Base-by-base conservation (phyloP, 1,284 basidiomycete genomes). In the Ustilago sp. region DNA sequence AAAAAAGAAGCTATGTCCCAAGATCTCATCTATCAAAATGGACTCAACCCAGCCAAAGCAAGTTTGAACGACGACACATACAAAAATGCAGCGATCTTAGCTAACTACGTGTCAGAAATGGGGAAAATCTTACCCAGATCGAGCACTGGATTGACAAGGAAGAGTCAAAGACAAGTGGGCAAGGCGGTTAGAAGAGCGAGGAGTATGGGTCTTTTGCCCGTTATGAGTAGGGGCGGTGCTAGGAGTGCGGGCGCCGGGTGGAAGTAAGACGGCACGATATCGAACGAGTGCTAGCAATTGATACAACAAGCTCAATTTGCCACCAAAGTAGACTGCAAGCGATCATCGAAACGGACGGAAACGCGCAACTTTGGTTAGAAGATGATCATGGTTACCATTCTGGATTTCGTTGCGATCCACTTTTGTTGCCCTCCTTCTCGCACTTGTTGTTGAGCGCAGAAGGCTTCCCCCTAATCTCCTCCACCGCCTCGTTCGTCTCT, bases 161-260 rank as follows among this genome's bases (percentile, higher is more conserved):
- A 91, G 86, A 93, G 88, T 74, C 95, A 98, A 87, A 89, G 94
- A 51, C 89, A 89, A 73, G 83, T 98, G 4, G 93, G 91, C 53
- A 95, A 95, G 87, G 93, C 95, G 43, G 92, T 98, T 67, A 90
- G 93, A 64, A 89, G 96, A 63, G 93, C 96, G 60, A 93, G 93
- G 87, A 93, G 92, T 88, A 95, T 98, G 92, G 95, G 95, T 53
- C 86, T 95, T 68, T 90, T 98, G 71, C 92, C 93, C 2, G 79
- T 83, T 3, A 71, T 81, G 69, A 81, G 77, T 55, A 63, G 80
- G 3, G 79, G 80, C 23, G 79, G 80, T 1, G 47, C 72, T 2
- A 45, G 71, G 45, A 60, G 36, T 55, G 59, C 68, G 19, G 77
- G 70, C 53, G 72, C 76, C 13, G 76, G 76, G 0, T 74, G 71